Percentiles rank a stretch among this genome's conserved stretches.
phyloP scores from a whole-genome alignment of 2,329 filamentous ascomycete genomes.

The Xylaria sp. region DNA sequence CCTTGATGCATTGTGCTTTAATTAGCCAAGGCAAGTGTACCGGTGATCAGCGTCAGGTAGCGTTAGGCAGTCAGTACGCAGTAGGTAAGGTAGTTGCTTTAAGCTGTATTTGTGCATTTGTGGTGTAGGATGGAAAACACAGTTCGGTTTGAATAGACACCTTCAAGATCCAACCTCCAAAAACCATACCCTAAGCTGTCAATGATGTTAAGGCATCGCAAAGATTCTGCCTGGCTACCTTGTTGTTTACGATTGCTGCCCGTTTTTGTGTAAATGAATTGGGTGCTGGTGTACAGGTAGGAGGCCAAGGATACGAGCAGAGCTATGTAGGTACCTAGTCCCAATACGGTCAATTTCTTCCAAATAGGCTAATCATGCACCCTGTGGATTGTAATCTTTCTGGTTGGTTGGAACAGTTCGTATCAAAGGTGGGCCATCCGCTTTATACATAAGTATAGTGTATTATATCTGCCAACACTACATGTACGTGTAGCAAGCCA shows the following conservation, averaged over 20 bases:
- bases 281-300: too few species aligned
- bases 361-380: slow-evolving; percentile 6
- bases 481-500: too few species aligned
- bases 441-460: too few species aligned
- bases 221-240: background rate
- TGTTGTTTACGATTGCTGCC: background rate
- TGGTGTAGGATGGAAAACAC: background rate
- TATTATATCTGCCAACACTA: too few species aligned
- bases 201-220: too few species aligned
- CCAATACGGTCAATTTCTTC: slow-evolving; percentile 3
- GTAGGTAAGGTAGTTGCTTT: background rate
- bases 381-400: background rate
- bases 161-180: background rate
- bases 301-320: too few species aligned
- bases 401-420: background rate
- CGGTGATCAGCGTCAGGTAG: background rate
- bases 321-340: background rate
- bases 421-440: background rate
- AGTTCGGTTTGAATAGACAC: background rate
- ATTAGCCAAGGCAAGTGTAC: background rate
- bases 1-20: background rate
- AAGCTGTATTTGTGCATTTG: background rate
- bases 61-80: background rate
- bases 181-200: too few species aligned
- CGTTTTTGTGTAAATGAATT: too few species aligned